phyloP scores from a whole-genome alignment of 495 filamentous ascomycete genomes.

The Penicillium pancosmium region DNA sequence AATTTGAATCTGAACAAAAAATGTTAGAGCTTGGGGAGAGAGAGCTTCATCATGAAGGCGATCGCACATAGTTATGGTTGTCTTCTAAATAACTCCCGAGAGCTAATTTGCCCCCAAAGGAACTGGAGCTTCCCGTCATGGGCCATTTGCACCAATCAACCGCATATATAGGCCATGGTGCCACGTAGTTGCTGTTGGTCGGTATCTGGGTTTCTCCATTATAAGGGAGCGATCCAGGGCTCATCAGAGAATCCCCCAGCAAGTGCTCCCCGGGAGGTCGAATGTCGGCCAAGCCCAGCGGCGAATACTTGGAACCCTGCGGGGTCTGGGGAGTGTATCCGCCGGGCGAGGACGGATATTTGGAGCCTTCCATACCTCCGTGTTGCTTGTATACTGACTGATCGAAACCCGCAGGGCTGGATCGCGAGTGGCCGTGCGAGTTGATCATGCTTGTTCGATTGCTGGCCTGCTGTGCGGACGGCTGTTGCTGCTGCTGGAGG shows the following conservation, averaged over 20 bases:
- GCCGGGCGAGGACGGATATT: slow-evolving; percentile 69
- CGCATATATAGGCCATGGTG: slow-evolving; percentile 93
- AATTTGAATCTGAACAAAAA: slow-evolving; percentile 82
- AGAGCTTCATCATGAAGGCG: background rate
- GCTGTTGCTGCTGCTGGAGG: slow-evolving; percentile 59
- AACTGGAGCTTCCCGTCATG: slow-evolving; percentile 63
- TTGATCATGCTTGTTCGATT: slow-evolving; percentile 69
- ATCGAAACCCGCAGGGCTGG: slow-evolving; percentile 79
- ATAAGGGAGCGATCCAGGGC: slow-evolving; percentile 38
- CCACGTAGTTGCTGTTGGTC: slow-evolving; percentile 85
- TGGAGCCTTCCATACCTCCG: slow-evolving; percentile 62
- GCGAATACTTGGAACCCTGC: slow-evolving; percentile 77
- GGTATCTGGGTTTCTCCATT: slow-evolving; percentile 55
- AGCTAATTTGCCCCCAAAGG: slow-evolving; percentile 86
- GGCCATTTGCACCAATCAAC: slow-evolving; percentile 99
- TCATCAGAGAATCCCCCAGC: slow-evolving; percentile 64
- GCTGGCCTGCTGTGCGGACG: slow-evolving; percentile 64
- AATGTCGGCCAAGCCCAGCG: slow-evolving; percentile 88
- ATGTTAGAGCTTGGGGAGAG: slow-evolving; percentile 17
- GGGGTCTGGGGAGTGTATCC: slow-evolving; percentile 73
- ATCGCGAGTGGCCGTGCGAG: slow-evolving; percentile 74
- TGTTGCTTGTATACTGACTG: slow-evolving; percentile 73
- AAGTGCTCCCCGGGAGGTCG: slow-evolving; percentile 75
- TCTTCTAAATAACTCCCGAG: slow-evolving; percentile 97
- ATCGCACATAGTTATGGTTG: slow-evolving; percentile 89